Evolutionary conservation across 192 early-diverging fungal genomes (phyloP).

Genomic region (Backusella sp.): DNA sequence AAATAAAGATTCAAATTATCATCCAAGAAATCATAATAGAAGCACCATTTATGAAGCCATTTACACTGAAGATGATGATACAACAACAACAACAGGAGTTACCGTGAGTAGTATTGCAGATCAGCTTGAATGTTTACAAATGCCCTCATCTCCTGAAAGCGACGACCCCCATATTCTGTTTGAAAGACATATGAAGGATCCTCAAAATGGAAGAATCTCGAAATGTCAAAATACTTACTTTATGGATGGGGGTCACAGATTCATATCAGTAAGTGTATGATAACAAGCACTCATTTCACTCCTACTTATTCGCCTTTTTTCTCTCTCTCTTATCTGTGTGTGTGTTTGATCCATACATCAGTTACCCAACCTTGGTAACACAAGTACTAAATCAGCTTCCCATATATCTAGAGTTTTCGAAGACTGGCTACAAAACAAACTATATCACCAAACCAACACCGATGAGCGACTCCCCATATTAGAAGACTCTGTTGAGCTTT

Average conservation of each 20-base stretch:
- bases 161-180: background rate
- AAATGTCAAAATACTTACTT: constrained; percentile 36
- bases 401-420: constrained; percentile 37
- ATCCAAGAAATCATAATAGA: background rate
- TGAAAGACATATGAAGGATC: constrained; percentile 18
- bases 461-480: constrained; percentile 37
- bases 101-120: constrained; percentile 10
- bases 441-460: constrained; percentile 14
- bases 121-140: constrained; percentile 9
- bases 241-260: constrained; percentile 35
- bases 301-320: too few relatives aligned
- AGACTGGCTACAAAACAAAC: constrained; percentile 38
- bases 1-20: background rate
- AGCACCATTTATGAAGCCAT: background rate
- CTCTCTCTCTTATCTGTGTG: background rate
- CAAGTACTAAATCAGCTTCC: constrained; percentile 31
- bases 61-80: constrained; percentile 13
- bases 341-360: background rate
- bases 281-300: background rate
- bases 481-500: constrained; percentile 36
- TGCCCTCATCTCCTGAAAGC: constrained; percentile 3
- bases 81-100: constrained; percentile 4
- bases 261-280: constrained; percentile 35
- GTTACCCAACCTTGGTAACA: constrained; percentile 33
- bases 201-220: constrained; percentile 19